These are phyloP conservation scores for Populus hybrid DNA, from an alignment of 441 rosid species.

Conservation along the genomic window DNA sequence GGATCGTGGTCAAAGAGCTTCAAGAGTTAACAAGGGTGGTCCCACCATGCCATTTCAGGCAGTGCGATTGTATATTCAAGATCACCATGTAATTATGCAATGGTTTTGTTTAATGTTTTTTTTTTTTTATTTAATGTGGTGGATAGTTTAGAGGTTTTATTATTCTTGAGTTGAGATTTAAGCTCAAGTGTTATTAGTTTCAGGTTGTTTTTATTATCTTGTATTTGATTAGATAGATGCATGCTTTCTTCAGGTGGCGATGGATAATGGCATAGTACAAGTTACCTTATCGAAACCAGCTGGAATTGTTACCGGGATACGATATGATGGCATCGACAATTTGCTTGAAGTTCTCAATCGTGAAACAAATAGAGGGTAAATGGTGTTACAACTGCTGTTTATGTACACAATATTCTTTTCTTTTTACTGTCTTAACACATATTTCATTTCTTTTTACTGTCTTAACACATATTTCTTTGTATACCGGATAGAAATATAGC, in stretches of 20 bases:
- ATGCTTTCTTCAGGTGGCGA: constrained; percentile 47
- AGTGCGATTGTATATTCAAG: constrained; percentile 64
- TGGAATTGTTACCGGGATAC: constrained; percentile 54
- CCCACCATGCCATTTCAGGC: constrained; percentile 46
- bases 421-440: neutral
- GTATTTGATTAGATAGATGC: neutral
- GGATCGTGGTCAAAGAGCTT: constrained; percentile 11
- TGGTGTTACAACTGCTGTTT: neutral
- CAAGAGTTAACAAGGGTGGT: constrained; percentile 19
- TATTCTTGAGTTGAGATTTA: neutral
- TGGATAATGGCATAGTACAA: constrained; percentile 55
- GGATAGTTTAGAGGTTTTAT: neutral
- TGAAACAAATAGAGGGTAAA: constrained; percentile 46
- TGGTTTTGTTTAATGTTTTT: neutral
- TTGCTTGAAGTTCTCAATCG: constrained; percentile 81
- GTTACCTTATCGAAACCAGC: constrained; percentile 53
- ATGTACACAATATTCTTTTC: too few species aligned
- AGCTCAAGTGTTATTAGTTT: neutral
- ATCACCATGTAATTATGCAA: constrained; percentile 52
- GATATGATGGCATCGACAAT: constrained; percentile 67
- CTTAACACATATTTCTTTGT: neutral
- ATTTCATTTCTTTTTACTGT: neutral
- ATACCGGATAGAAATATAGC: neutral
- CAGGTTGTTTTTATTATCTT: neutral
- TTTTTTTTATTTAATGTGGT: neutral